These are phyloP conservation scores for Lachancea kluyveri DNA, from an alignment of 805 yeast species.

Conservation along the genomic window DNA sequence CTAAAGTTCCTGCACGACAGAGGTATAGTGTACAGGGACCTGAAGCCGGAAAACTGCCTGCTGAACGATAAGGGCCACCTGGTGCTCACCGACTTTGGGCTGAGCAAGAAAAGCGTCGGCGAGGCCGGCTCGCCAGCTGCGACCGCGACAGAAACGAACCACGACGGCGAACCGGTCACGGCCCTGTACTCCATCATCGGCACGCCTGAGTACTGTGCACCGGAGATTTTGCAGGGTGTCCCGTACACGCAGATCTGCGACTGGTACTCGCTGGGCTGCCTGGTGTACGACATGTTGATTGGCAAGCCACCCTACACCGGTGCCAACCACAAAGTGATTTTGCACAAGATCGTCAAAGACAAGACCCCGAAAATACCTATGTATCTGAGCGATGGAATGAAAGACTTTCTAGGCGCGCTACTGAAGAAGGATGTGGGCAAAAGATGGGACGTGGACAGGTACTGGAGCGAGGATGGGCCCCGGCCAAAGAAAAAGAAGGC, in stretches of 20 bases:
- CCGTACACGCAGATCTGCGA: conserved; percentile 76
- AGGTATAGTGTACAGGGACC: conserved; percentile 82
- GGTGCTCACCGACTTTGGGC: conserved; percentile 81
- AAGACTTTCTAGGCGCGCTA: conserved; percentile 60
- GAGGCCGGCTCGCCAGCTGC: conserved; percentile 2
- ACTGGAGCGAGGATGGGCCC: conserved; percentile 35
- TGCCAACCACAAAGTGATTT: conserved; percentile 63
- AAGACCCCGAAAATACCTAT: conserved; percentile 58
- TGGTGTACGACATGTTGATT: conserved; percentile 69
- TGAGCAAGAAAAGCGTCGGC: conserved; percentile 40
- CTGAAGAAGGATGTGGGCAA: conserved; percentile 64
- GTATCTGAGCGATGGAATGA: conserved; percentile 73
- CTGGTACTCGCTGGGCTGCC: conserved; percentile 90
- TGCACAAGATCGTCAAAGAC: conserved; percentile 68
- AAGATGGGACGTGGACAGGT: conserved; percentile 54
- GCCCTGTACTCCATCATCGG: conserved; percentile 37
- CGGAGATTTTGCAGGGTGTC: conserved; percentile 75
- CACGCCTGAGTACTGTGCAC: conserved; percentile 61
- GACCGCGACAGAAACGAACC: neutral
- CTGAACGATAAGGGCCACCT: conserved; percentile 73
- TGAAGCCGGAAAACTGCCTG: conserved; percentile 86
- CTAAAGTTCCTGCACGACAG: conserved; percentile 66
- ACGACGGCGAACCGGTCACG: conserved; percentile 26
- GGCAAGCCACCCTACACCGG: conserved; percentile 91
- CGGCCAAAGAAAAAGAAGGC: conserved; percentile 25